A percentile compares a stretch with the other conserved stretches of the same genome.
Evolutionary conservation across 306 rosid species (phyloP).

Genomic region (Begonia masoniana): DNA sequence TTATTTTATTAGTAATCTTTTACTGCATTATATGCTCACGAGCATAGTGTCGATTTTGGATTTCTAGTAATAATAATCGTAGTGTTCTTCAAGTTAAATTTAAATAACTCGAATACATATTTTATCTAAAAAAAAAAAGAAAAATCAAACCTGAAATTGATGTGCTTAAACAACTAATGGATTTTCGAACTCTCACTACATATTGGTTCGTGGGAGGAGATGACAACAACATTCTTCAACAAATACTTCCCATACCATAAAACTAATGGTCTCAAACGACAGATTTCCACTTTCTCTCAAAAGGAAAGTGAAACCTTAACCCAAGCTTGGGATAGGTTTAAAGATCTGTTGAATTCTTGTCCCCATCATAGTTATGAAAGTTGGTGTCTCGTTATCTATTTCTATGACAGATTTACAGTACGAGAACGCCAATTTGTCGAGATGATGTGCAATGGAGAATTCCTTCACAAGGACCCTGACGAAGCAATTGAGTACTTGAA

Average conservation of each 20-base stretch:
- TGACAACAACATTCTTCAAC: constrained; percentile 1
- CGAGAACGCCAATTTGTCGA: background rate
- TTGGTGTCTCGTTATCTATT: background rate
- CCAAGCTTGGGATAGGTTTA: background rate
- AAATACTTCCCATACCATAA: background rate
- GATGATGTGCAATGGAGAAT: constrained; percentile 1
- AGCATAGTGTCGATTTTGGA: no score
- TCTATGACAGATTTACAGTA: background rate
- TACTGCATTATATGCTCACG: no score
- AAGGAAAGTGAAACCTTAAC: background rate
- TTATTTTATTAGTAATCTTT: no score
- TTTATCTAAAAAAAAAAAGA: no score
- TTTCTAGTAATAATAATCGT: no score
- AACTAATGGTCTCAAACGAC: background rate
- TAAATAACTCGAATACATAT: no score
- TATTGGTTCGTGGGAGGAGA: background rate
- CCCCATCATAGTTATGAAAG: background rate
- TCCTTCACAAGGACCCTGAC: background rate
- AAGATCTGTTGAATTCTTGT: background rate
- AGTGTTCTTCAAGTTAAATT: no score
- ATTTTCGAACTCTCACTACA: no score
- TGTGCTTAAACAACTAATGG: no score
- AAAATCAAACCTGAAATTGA: no score
- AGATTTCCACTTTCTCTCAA: background rate
- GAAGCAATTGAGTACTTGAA: background rate